Conservation (phyloP, 139 green algal species). For the Tetradesmus lagerheimii region DNA sequence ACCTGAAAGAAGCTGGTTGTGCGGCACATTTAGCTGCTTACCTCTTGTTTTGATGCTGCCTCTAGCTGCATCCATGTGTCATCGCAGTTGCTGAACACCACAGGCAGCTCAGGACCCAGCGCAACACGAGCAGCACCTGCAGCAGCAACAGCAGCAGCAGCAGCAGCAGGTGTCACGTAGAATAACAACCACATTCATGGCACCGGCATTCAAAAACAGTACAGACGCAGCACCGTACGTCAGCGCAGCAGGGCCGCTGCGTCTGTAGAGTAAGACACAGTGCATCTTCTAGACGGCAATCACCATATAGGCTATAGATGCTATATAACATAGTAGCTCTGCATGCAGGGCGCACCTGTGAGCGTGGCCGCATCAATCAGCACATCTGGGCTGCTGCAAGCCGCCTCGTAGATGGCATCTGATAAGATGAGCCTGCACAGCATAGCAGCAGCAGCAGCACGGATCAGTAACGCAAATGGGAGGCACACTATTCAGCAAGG, state of each 20-base stretch:
- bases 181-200: too few species aligned
- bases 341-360: constrained; percentile 56
- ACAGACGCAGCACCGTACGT: too few species aligned
- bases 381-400: constrained; percentile 63
- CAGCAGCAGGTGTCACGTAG: neutral
- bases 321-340: too few species aligned
- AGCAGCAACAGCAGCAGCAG: neutral
- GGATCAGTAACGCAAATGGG: neutral
- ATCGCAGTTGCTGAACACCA: constrained; percentile 68
- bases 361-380: constrained; percentile 79
- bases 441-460: constrained; percentile 36
- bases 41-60: constrained; percentile 54
- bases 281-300: too few species aligned
- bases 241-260: too few species aligned
- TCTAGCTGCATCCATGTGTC: constrained; percentile 56
- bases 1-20: too few species aligned
- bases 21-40: neutral
- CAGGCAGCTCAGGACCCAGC: constrained; percentile 74
- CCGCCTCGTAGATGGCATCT: constrained; percentile 64
- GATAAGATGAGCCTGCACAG: constrained; percentile 70
- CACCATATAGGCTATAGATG: too few species aligned
- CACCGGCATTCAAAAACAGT: too few species aligned
- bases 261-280: too few species aligned
- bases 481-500: neutral
- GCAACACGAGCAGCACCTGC: constrained; percentile 73